phyloP scores from a whole-genome alignment of 805 yeast species.

The Wickerhamiella dianesei region DNA sequence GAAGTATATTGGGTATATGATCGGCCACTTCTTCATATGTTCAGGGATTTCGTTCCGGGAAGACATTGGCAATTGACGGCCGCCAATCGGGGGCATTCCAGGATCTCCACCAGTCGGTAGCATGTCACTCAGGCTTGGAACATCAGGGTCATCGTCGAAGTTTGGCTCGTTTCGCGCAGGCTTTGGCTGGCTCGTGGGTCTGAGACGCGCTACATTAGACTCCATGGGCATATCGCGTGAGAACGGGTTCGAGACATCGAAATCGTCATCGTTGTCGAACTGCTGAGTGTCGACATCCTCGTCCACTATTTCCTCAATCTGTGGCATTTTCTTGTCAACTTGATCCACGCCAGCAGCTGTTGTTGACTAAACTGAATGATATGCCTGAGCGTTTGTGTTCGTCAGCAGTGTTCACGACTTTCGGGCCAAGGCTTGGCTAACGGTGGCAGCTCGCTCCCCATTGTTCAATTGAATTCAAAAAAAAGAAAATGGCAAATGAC shows the following conservation, averaged over 20 bases:
- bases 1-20: conserved; percentile 85
- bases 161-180: no score
- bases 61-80: conserved; percentile 16
- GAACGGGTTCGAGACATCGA: conserved; percentile 43
- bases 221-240: conserved; percentile 21
- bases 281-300: conserved; percentile 77
- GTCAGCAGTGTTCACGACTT: no score
- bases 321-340: conserved; percentile 19
- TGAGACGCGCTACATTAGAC: conserved; percentile 14
- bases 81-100: conserved; percentile 13
- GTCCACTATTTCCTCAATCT: conserved; percentile 38
- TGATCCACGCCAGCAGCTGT: not conserved
- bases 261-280: conserved; percentile 85
- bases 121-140: not conserved
- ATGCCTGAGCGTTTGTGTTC: no score
- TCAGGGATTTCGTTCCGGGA: conserved; percentile 47
- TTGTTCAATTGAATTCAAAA: not conserved
- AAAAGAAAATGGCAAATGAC: not conserved
- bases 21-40: conserved; percentile 49
- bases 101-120: no score
- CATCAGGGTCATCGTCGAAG: not conserved
- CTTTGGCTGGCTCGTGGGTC: conserved; percentile 5
- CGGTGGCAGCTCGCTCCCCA: no score
- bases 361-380: no score
- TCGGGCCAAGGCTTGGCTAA: no score